A percentile compares a stretch with the other conserved stretches of the same genome.
Conservation (phyloP, 441 rosid species). For the Mallotus repandus region DNA sequence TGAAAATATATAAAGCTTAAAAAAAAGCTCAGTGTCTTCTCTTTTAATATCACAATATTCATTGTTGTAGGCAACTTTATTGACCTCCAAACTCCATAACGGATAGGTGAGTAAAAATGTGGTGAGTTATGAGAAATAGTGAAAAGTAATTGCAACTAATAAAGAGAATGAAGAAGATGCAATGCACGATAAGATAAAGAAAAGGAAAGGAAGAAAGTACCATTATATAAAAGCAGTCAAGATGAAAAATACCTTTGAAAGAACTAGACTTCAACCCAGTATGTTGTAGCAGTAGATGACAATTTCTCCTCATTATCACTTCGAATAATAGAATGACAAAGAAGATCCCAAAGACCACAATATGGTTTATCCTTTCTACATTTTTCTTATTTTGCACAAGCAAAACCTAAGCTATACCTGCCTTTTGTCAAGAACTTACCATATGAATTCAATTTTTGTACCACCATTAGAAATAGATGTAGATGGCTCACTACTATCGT, state of each 20-base stretch:
- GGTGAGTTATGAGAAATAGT: too few species aligned
- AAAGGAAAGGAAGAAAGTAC: slow-evolving; percentile 20
- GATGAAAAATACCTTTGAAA: slow-evolving; percentile 11
- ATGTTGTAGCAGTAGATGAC: neutral
- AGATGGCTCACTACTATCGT: neutral
- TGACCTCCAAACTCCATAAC: too few species aligned
- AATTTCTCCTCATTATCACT: slow-evolving; percentile 33
- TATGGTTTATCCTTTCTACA: slow-evolving; percentile 60
- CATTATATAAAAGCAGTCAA: slow-evolving; percentile 48
- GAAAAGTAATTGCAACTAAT: too few species aligned
- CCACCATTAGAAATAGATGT: neutral
- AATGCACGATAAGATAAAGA: too few species aligned
- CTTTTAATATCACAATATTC: too few species aligned
- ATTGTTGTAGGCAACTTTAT: too few species aligned
- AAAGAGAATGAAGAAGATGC: neutral
- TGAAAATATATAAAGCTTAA: too few species aligned
- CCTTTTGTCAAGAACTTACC: slow-evolving; percentile 46
- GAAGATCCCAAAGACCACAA: slow-evolving; percentile 59
- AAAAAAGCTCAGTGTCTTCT: too few species aligned
- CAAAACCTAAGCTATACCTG: slow-evolving; percentile 32
- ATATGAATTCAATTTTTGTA: slow-evolving; percentile 32
- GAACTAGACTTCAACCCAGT: neutral
- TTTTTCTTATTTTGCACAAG: slow-evolving; percentile 57
- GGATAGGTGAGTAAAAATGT: too few species aligned
- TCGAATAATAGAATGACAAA: slow-evolving; percentile 48